A percentile compares a stretch with the other conserved stretches of the same genome.
These are phyloP conservation scores for Aspergillus sp. DNA, from an alignment of 2,329 filamentous ascomycete species.

Conservation along the genomic window DNA sequence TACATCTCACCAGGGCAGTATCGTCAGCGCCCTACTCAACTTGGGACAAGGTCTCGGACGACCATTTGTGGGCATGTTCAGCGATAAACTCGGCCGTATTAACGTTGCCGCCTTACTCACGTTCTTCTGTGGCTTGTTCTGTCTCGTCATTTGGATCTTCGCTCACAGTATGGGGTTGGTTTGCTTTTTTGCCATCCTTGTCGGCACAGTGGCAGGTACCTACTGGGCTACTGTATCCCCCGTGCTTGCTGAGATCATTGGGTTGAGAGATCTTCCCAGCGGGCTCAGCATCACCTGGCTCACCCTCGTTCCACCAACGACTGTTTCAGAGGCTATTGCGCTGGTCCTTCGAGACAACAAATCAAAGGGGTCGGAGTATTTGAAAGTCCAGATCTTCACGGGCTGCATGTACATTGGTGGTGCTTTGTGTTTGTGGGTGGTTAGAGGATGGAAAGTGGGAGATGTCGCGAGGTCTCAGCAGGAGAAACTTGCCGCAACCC, in stretches of 20 bases:
- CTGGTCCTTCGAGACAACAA: conserved; percentile 49
- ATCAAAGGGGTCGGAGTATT: conserved; percentile 25
- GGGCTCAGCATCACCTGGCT: conserved; percentile 58
- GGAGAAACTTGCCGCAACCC: background rate
- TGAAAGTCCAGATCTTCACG: conserved; percentile 50
- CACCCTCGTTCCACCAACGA: conserved; percentile 49
- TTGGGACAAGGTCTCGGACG: conserved; percentile 55
- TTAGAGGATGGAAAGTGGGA: conserved; percentile 36
- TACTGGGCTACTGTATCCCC: conserved; percentile 58
- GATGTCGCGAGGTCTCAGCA: background rate
- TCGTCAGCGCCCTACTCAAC: conserved; percentile 60
- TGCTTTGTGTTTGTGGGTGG: conserved; percentile 43
- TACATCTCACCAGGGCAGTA: conserved; percentile 53
- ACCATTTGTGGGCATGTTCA: conserved; percentile 59
- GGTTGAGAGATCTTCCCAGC: conserved; percentile 52
- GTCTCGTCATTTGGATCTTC: conserved; percentile 59
- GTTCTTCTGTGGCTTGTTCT: conserved; percentile 53
- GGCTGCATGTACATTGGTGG: conserved; percentile 58
- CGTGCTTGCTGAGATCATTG: conserved; percentile 58
- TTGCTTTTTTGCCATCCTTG: conserved; percentile 55
- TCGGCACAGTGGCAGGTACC: conserved; percentile 55
- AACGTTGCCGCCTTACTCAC: conserved; percentile 58
- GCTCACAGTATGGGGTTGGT: conserved; percentile 55
- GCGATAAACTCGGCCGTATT: conserved; percentile 56
- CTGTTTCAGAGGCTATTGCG: conserved; percentile 52